Conservation (phyloP, 2,329 filamentous ascomycete species). For the Penicillium italicum region DNA sequence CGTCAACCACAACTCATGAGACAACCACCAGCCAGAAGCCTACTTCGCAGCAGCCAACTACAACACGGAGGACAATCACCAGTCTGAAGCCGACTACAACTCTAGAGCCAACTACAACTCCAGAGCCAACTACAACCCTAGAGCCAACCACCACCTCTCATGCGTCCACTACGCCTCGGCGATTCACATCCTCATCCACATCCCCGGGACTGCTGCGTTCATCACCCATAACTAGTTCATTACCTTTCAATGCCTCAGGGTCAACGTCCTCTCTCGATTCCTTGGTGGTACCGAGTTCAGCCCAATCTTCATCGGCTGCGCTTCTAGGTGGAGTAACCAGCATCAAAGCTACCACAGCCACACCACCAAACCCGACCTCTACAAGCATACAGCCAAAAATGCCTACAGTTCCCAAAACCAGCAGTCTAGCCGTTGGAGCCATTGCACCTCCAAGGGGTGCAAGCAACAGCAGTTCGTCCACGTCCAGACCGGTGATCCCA, state of each 20-base stretch:
- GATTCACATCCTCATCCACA: background rate
- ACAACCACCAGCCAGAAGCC: background rate
- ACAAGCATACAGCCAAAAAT: background rate
- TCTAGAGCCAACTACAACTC: background rate
- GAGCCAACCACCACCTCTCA: background rate
- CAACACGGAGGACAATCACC: too few species aligned
- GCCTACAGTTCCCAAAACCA: background rate
- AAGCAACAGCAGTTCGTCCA: background rate
- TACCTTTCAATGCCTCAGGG: background rate
- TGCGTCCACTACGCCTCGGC: background rate
- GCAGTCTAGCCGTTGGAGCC: background rate
- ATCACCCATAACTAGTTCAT: background rate
- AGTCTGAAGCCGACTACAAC: background rate
- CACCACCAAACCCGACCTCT: background rate
- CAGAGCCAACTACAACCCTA: background rate
- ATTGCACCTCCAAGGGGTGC: background rate
- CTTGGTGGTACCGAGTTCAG: background rate
- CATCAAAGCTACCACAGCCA: background rate
- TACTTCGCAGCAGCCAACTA: background rate
- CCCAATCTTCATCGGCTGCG: background rate
- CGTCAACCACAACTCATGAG: background rate
- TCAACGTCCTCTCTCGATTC: background rate
- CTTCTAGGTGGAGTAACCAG: background rate
- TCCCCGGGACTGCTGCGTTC: background rate
- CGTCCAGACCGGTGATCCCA: background rate